Percentiles rank a stretch among this genome's conserved stretches.
Conservation (phyloP, 345 rosid species). For the Moricandia moricandioides region DNA sequence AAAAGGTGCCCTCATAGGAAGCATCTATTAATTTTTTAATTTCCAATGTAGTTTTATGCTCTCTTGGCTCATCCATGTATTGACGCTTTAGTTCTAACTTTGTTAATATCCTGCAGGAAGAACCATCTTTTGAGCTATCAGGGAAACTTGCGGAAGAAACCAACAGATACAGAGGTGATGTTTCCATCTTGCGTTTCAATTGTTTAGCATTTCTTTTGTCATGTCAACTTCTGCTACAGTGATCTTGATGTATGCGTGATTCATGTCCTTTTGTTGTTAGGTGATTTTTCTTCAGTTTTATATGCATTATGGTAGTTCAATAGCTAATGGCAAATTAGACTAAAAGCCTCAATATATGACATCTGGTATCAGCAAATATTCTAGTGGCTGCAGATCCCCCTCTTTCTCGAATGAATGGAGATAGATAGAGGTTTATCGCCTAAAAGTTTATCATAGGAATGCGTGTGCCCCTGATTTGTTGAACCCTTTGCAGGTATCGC, state of each 20-base stretch:
- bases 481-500: constrained; percentile 58
- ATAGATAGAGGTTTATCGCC: background rate
- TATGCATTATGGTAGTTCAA: background rate
- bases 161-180: constrained; percentile 78
- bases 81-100: constrained; percentile 1
- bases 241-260: background rate
- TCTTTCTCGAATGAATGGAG: background rate
- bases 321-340: background rate
- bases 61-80: background rate
- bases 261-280: background rate
- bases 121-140: constrained; percentile 91
- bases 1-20: constrained; percentile 51
- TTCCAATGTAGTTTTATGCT: background rate
- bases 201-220: background rate
- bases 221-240: background rate
- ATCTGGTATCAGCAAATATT: background rate
- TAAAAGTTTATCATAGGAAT: background rate
- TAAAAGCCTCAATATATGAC: background rate
- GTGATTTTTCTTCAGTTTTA: background rate
- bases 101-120: constrained; percentile 52
- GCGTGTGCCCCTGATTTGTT: background rate
- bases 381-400: background rate
- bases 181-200: background rate
- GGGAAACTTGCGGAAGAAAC: constrained; percentile 99
- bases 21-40: constrained; percentile 1